Evolutionary conservation across 352 stramenopile species (phyloP).

Genomic region (Achlya hypogyna): DNA sequence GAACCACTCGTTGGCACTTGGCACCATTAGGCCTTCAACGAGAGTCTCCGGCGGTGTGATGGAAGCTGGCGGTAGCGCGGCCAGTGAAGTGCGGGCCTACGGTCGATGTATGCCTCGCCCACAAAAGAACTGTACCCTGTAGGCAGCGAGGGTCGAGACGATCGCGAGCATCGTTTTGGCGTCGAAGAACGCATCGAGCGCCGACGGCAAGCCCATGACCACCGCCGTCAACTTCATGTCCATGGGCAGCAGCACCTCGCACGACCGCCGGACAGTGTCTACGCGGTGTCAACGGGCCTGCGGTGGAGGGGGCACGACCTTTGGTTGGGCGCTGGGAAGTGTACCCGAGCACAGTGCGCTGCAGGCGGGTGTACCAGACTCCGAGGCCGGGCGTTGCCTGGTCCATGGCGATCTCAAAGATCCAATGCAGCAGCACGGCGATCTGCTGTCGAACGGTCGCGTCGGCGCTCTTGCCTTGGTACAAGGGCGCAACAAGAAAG

Average conservation of each 20-base stretch:
- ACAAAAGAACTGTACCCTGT: not conserved
- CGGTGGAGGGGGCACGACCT: not conserved
- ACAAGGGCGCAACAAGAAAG: not conserved
- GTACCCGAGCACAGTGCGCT: not conserved
- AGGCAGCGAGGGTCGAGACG: not conserved
- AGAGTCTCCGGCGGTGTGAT: not conserved
- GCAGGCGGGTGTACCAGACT: not conserved
- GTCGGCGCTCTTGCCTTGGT: constrained; percentile 12
- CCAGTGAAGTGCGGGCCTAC: too few relatives aligned
- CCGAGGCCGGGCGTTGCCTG: not conserved
- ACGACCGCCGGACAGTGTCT: not conserved
- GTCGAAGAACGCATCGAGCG: constrained; percentile 1
- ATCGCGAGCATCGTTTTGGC: not conserved
- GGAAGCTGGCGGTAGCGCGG: not conserved
- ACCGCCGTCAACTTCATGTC: not conserved
- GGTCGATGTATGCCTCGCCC: not conserved
- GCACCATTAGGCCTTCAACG: not conserved
- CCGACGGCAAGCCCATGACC: not conserved
- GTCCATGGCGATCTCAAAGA: not conserved
- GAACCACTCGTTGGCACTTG: not conserved
- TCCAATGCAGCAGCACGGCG: not conserved
- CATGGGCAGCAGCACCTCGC: not conserved
- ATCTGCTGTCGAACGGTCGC: not conserved
- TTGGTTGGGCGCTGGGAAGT: not conserved
- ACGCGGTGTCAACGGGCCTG: not conserved